A percentile compares a stretch with the other conserved stretches of the same genome.
phyloP scores from a whole-genome alignment of 768 basidiomycete species.

The Tephrocybe sp. region DNA sequence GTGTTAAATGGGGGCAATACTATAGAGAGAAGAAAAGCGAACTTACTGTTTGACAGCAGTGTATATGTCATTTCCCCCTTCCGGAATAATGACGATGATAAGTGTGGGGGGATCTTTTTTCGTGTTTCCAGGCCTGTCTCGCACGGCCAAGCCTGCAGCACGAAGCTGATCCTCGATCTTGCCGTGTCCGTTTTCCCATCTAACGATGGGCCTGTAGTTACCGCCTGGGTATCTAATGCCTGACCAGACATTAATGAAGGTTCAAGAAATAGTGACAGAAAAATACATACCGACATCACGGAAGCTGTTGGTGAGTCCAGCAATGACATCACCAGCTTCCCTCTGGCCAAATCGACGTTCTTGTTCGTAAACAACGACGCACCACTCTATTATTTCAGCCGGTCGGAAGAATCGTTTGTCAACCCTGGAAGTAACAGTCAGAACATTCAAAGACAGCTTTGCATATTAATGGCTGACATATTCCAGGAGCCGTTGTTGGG shows the following conservation, averaged over 20 bases:
- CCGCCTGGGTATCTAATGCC: conserved; percentile 54
- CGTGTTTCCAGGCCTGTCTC: conserved; percentile 28
- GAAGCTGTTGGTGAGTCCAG: conserved; percentile 47
- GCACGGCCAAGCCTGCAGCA: conserved; percentile 46
- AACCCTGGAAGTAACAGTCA: conserved; percentile 41
- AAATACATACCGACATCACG: conserved; percentile 53
- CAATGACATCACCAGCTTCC: conserved; percentile 52
- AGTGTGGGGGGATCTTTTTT: conserved; percentile 42
- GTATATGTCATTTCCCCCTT: conserved; percentile 74
- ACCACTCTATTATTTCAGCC: conserved; percentile 53
- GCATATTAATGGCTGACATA: conserved; percentile 44
- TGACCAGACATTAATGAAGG: conserved; percentile 21
- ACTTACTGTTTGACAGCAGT: conserved; percentile 76
- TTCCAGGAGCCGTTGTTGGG: conserved; percentile 78
- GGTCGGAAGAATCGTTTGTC: conserved; percentile 69
- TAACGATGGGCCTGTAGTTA: conserved; percentile 34
- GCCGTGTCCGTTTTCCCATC: conserved; percentile 59
- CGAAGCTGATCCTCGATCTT: conserved; percentile 51
- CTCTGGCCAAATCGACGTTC: conserved; percentile 48
- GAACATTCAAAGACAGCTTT: neutral
- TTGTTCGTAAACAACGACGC: conserved; percentile 65
- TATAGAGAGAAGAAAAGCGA: neutral
- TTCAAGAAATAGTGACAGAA: neutral
- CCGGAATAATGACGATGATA: conserved; percentile 68
- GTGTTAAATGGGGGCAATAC: neutral